Evolutionary conservation across 495 filamentous ascomycete species (phyloP).

Genomic region (Talaromyces trachyspermus): DNA sequence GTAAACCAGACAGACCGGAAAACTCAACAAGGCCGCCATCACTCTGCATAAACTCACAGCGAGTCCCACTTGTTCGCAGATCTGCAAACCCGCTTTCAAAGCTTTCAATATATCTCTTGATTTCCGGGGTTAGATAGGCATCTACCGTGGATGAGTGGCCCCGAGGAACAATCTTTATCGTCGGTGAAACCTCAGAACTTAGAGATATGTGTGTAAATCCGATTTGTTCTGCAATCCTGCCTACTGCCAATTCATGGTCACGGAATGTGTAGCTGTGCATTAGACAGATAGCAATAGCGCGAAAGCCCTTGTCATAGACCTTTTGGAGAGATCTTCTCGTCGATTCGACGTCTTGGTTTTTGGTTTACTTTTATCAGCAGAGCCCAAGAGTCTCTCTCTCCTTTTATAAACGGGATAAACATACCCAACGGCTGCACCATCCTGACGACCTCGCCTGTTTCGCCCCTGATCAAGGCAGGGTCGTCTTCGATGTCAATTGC

Average conservation of each 20-base stretch:
- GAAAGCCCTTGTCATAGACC: slow-evolving; percentile 37
- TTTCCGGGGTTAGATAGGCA: slow-evolving; percentile 93
- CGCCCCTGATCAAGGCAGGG: slow-evolving; percentile 51
- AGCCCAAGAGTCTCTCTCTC: too few relatives aligned
- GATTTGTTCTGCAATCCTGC: slow-evolving; percentile 40
- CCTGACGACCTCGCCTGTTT: slow-evolving; percentile 45
- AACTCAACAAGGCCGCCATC: slow-evolving; percentile 49
- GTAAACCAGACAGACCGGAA: slow-evolving; percentile 48
- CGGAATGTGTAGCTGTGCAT: slow-evolving; percentile 48
- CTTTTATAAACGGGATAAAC: too few relatives aligned
- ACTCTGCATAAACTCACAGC: slow-evolving; percentile 51
- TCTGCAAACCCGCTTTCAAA: slow-evolving; percentile 48
- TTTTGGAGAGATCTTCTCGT: slow-evolving; percentile 34
- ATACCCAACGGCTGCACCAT: slow-evolving; percentile 37
- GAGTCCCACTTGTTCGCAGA: slow-evolving; percentile 37
- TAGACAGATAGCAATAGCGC: slow-evolving; percentile 45
- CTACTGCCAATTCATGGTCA: slow-evolving; percentile 39
- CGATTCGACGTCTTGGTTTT: too few relatives aligned
- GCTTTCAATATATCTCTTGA: slow-evolving; percentile 69
- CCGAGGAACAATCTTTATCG: slow-evolving; percentile 69
- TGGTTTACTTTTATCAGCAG: too few relatives aligned
- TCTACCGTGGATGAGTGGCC: slow-evolving; percentile 92
- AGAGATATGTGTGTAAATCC: slow-evolving; percentile 50
- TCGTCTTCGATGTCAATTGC: too few relatives aligned
- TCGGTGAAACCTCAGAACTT: slow-evolving; percentile 64